Conservation (phyloP, 768 basidiomycete genomes). For the Porphyrellus cyaneotinctus region DNA sequence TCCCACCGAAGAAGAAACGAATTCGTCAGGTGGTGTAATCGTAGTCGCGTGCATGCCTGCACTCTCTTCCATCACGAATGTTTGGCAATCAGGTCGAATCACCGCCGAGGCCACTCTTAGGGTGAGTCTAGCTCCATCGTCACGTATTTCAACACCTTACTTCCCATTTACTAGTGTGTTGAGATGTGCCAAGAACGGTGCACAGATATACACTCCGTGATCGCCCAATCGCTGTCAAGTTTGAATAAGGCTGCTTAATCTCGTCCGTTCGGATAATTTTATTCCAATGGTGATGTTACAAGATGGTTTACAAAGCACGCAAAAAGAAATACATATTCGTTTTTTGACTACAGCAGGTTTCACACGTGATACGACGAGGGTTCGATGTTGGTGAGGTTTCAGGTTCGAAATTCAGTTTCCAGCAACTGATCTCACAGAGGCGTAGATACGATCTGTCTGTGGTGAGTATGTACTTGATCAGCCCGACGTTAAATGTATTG, state of each 20-base stretch:
- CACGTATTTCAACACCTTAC: neutral
- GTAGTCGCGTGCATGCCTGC: slow-evolving; percentile 86
- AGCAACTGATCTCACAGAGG: neutral
- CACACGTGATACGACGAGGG: neutral
- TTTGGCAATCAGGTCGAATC: slow-evolving; percentile 83
- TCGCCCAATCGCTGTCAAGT: slow-evolving; percentile 60
- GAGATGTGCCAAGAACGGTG: slow-evolving; percentile 67
- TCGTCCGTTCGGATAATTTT: neutral
- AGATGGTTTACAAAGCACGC: neutral
- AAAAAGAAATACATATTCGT: too few species aligned
- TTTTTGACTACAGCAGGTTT: too few species aligned
- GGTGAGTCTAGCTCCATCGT: slow-evolving; percentile 42
- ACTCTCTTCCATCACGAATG: slow-evolving; percentile 70
- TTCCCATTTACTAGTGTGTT: slow-evolving; percentile 50
- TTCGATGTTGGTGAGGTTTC: neutral
- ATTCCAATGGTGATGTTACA: neutral
- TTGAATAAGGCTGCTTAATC: slow-evolving; percentile 10
- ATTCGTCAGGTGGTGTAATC: slow-evolving; percentile 57
- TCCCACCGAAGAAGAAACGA: slow-evolving; percentile 69
- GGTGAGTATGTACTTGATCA: too few species aligned
- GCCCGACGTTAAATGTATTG: too few species aligned
- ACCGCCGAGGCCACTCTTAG: slow-evolving; percentile 46
- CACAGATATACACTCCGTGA: slow-evolving; percentile 69
- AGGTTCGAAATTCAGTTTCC: neutral
- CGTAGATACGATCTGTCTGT: neutral